These are phyloP conservation scores for Trifolium subterraneum DNA, from an alignment of 306 rosid genomes.

Conservation along the genomic window DNA sequence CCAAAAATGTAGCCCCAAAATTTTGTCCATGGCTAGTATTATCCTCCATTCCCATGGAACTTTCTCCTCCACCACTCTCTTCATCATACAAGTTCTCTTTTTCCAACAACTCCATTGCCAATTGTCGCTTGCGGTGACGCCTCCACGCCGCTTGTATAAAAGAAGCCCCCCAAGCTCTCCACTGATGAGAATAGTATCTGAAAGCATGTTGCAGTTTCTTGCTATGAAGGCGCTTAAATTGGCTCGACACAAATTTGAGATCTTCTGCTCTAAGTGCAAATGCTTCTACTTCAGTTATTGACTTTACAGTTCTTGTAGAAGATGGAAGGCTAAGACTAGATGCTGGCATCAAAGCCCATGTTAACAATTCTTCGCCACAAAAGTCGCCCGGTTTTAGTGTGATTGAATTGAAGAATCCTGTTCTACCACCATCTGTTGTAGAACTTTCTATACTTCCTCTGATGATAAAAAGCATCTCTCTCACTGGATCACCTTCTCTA, in stretches of 20 bases:
- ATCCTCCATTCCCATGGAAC: slow-evolving; percentile 10
- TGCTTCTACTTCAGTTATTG: slow-evolving; percentile 81
- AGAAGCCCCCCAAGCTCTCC: slow-evolving; percentile 90
- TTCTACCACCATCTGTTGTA: slow-evolving; percentile 83
- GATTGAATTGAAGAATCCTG: slow-evolving; percentile 82
- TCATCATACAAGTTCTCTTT: slow-evolving; percentile 56
- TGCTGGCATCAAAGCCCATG: slow-evolving; percentile 75
- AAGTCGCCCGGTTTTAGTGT: slow-evolving; percentile 76
- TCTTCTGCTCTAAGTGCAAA: slow-evolving; percentile 85
- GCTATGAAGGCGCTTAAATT: slow-evolving; percentile 86
- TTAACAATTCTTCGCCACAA: slow-evolving; percentile 86
- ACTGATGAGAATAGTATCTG: slow-evolving; percentile 82
- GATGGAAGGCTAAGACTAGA: slow-evolving; percentile 68
- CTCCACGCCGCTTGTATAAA: slow-evolving; percentile 90
- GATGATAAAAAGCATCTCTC: slow-evolving; percentile 85
- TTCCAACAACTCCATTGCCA: slow-evolving; percentile 62
- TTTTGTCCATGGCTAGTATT: slow-evolving; percentile 10
- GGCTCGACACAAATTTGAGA: slow-evolving; percentile 74
- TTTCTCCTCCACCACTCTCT: slow-evolving; percentile 8
- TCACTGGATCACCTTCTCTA: slow-evolving; percentile 88
- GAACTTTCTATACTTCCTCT: slow-evolving; percentile 91
- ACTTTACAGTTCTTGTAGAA: slow-evolving; percentile 77
- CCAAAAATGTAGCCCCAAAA: slow-evolving; percentile 65
- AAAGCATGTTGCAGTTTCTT: slow-evolving; percentile 88
- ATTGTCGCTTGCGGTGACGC: slow-evolving; percentile 58